A percentile compares a stretch with the other conserved stretches of the same genome.
phyloP scores from a whole-genome alignment of 75 land plant genomes.

The Pinus albicaulis region DNA sequence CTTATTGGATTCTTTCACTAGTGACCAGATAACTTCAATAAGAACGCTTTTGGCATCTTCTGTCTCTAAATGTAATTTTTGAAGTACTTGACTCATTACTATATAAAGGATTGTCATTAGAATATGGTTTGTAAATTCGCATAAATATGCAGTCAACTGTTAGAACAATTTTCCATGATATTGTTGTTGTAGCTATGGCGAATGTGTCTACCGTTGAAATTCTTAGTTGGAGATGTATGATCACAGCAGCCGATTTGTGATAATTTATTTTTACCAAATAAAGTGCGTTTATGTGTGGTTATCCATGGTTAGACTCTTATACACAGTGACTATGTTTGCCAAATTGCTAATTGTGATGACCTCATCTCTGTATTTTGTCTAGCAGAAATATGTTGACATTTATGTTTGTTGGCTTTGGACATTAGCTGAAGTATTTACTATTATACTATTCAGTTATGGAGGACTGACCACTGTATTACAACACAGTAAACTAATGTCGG shows the following conservation, averaged over 20 bases:
- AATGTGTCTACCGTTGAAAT: neutral
- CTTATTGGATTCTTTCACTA: constrained; percentile 9
- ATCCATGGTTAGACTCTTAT: neutral
- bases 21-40: constrained; percentile 11
- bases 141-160: constrained; percentile 4
- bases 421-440: neutral
- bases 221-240: neutral
- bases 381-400: neutral
- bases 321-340: neutral
- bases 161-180: neutral
- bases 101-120: constrained; percentile 5
- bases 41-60: constrained; percentile 7
- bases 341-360: neutral
- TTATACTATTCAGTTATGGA: neutral
- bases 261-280: constrained; percentile 2
- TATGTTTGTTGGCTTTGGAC: neutral
- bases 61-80: constrained; percentile 12
- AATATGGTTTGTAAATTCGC: constrained; percentile 11
- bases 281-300: constrained; percentile 1
- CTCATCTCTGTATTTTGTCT: neutral
- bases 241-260: neutral
- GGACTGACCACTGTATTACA: neutral
- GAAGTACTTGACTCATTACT: constrained; percentile 7
- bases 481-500: neutral
- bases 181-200: constrained; percentile 6